These are phyloP conservation scores for Cryptococcus sp. DNA, from an alignment of 1,284 basidiomycete genomes.

Conservation along the genomic window DNA sequence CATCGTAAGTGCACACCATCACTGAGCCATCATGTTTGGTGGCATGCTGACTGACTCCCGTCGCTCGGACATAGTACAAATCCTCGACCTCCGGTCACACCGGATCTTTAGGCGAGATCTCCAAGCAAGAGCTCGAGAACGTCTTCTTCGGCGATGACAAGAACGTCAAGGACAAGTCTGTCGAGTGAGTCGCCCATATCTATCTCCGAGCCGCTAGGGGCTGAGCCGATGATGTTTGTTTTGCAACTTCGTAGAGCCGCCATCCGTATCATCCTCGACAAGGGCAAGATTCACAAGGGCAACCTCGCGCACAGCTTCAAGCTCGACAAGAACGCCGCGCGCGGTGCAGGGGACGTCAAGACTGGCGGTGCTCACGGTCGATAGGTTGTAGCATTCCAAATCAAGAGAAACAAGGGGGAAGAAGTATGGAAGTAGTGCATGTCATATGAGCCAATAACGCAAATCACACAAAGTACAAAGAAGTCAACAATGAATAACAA, in stretches of 20 bases:
- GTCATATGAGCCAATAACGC: not conserved
- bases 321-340: constrained; percentile 43
- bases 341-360: constrained; percentile 38
- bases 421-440: constrained; percentile 1
- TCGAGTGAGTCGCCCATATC: constrained; percentile 39
- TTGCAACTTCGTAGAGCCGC: constrained; percentile 35
- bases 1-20: constrained; percentile 37
- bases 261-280: constrained; percentile 46
- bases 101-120: constrained; percentile 42
- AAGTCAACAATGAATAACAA: not conserved
- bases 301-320: constrained; percentile 31
- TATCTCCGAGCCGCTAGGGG: not conserved
- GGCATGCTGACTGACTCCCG: not conserved
- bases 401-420: not conserved
- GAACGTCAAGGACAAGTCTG: constrained; percentile 48
- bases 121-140: constrained; percentile 48
- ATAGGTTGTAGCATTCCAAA: constrained; percentile 9
- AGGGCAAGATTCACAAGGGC: constrained; percentile 38
- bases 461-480: not conserved
- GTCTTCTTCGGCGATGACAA: constrained; percentile 49
- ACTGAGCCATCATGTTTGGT: not conserved
- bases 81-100: constrained; percentile 45
- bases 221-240: not conserved
- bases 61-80: constrained; percentile 33
- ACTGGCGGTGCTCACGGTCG: constrained; percentile 28